phyloP scores from a whole-genome alignment of 2,329 filamentous ascomycete species.

The Penicillium sclerotiorum region DNA sequence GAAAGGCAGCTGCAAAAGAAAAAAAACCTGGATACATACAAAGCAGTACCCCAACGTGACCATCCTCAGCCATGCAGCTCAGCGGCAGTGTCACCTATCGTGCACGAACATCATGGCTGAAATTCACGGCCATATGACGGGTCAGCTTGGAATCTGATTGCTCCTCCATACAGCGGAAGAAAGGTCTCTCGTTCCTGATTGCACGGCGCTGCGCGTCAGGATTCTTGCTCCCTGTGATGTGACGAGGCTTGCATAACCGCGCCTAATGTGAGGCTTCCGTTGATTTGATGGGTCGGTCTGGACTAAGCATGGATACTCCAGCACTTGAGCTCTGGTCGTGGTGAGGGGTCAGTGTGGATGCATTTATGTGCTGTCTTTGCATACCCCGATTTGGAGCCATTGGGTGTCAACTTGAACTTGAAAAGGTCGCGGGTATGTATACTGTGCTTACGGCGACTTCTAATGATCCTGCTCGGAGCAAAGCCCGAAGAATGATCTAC shows the following conservation, averaged over 20 bases:
- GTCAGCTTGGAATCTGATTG: slow-evolving; percentile 16
- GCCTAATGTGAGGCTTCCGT: slow-evolving; percentile 1
- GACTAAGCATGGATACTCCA: not conserved
- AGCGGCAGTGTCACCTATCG: slow-evolving; percentile 13
- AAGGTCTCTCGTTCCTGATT: too few relatives aligned
- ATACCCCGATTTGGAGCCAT: too few relatives aligned
- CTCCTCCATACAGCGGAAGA: not conserved
- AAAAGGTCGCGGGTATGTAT: too few relatives aligned
- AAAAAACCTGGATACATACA: not conserved
- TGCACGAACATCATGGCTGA: slow-evolving; percentile 9
- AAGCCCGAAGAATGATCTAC: not conserved
- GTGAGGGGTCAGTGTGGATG: not conserved
- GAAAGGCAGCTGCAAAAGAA: not conserved
- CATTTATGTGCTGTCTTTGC: not conserved
- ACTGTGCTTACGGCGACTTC: too few relatives aligned
- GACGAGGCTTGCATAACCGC: slow-evolving; percentile 14
- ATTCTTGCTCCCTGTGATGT: slow-evolving; percentile 1
- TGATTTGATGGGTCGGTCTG: not conserved
- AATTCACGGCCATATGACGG: slow-evolving; percentile 38
- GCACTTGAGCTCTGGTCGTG: not conserved
- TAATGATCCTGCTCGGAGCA: slow-evolving; percentile 2
- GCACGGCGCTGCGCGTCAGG: not conserved
- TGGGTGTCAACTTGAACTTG: too few relatives aligned
- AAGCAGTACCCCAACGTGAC: not conserved
- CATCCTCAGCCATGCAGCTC: not conserved